Percentiles rank a stretch among this genome's conserved stretches.
These are phyloP conservation scores for Rosa lucieae DNA, from an alignment of 306 rosid genomes.

Conservation along the genomic window DNA sequence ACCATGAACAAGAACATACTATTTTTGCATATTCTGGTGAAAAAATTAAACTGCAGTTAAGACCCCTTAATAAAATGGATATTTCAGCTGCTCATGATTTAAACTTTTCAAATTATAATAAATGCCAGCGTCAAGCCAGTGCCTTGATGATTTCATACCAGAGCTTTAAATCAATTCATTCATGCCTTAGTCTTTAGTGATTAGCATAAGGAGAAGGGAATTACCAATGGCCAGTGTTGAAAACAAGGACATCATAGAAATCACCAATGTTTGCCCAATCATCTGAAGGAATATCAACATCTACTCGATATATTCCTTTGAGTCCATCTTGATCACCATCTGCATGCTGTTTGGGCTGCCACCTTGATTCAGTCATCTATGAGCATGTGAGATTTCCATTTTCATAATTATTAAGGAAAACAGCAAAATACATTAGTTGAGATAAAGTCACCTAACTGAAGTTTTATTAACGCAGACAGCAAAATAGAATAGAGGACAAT, in stretches of 20 bases:
- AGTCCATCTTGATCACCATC: constrained; percentile 42
- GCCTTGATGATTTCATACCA: background rate
- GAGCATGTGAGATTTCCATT: constrained; percentile 51
- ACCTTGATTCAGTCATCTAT: constrained; percentile 67
- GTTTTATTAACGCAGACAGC: too few species aligned
- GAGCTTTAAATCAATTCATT: background rate
- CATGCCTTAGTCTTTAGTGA: background rate
- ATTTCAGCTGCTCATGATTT: background rate
- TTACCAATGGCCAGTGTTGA: constrained; percentile 95
- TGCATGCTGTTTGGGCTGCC: constrained; percentile 62
- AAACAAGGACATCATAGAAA: constrained; percentile 83
- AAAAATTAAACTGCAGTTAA: background rate
- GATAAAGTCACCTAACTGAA: constrained; percentile 3
- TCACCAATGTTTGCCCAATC: constrained; percentile 71
- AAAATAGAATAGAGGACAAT: background rate
- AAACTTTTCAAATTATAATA: background rate
- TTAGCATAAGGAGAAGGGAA: constrained; percentile 24
- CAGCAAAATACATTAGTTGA: background rate
- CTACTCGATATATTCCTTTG: constrained; percentile 69
- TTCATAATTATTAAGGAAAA: background rate
- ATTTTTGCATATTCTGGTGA: background rate
- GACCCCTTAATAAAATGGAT: background rate
- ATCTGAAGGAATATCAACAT: constrained; percentile 86
- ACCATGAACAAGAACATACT: background rate
- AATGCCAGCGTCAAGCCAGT: background rate